Base-by-base conservation (phyloP, 2,329 filamentous ascomycete genomes). In the Rhytidhysteron rufulum region DNA sequence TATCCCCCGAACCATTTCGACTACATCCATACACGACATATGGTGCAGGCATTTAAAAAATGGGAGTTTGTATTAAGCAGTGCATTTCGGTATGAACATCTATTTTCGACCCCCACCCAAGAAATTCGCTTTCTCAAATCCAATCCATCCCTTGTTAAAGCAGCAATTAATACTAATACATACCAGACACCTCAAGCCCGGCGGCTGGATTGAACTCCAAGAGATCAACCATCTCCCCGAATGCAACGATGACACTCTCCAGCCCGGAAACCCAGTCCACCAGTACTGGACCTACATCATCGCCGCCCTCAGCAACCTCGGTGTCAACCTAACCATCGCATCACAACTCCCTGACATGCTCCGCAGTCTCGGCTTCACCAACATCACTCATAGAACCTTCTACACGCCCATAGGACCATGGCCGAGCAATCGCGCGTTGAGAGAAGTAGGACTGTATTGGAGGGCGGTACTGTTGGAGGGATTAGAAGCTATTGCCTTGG, bases 1-100 rank as follows among this genome's bases (percentile, higher is more conserved):
- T 71, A 78, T 44, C 72, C 73, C 4, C 58, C 68, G 24, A 71
- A 78, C 43, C 69, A 74, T 37, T 82, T 80, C 40, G 78, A 83
- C 54, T 80, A 79, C 43, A 72, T 83, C 24, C 79, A 82, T 53
- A 72, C 74, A n/a, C 69, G 80, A 3, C 45, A 72, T 69, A 66
- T 75, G 67, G 49, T 68, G 50, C 70, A 70, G 21, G 68, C 71
- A 20, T 68, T 83, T 24, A 61, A 67, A 10, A 67, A 82, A 49
- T 78, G 77, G 54, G 60, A 62, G 3, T 57, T 62, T 11, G 57
- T 81, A 37, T 51, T 77, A n/a, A 57, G 67, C 19, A 65, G 69
- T 15, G 32, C 37, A n/a, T 35, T 40, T 19, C 19, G 29, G 75
- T 78, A 51, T 53, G 69, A 40, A n/a, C n/a, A n/a, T n/a, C n/a